These are phyloP conservation scores for Fraxinus pennsylvanica DNA, from an alignment of 257 asterid species.

Conservation along the genomic window DNA sequence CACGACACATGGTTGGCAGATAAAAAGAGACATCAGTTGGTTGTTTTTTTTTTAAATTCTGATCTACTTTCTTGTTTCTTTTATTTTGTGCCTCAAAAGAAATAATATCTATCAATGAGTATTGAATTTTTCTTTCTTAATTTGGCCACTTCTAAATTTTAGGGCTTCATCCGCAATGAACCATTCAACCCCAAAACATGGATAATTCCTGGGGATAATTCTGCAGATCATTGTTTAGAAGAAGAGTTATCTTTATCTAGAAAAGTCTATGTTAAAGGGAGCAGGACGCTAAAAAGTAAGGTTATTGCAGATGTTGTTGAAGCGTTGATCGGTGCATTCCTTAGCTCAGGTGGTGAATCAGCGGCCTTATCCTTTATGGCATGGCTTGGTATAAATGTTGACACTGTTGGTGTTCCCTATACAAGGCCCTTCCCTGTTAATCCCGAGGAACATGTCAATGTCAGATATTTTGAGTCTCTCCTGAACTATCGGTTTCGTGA, in stretches of 20 bases:
- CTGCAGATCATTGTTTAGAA: constrained; percentile 27
- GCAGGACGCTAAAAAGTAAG: constrained; percentile 48
- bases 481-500: constrained; percentile 58
- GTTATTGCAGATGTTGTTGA: constrained; percentile 77
- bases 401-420: constrained; percentile 44
- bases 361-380: constrained; percentile 71
- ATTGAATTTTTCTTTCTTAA: background rate
- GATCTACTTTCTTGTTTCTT: background rate
- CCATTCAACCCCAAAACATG: constrained; percentile 69
- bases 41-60: too few species aligned
- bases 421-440: constrained; percentile 37
- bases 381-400: constrained; percentile 67
- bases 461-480: constrained; percentile 46
- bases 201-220: constrained; percentile 61
- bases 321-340: constrained; percentile 83
- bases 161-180: constrained; percentile 80
- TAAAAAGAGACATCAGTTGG: too few species aligned
- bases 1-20: background rate
- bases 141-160: constrained; percentile 8
- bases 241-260: constrained; percentile 36
- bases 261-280: constrained; percentile 37
- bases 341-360: constrained; percentile 62
- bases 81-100: background rate
- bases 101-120: background rate
- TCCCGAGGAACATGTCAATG: constrained; percentile 48